Conservation (phyloP, 2,329 filamentous ascomycete species). For the Diaporthe batatas region DNA sequence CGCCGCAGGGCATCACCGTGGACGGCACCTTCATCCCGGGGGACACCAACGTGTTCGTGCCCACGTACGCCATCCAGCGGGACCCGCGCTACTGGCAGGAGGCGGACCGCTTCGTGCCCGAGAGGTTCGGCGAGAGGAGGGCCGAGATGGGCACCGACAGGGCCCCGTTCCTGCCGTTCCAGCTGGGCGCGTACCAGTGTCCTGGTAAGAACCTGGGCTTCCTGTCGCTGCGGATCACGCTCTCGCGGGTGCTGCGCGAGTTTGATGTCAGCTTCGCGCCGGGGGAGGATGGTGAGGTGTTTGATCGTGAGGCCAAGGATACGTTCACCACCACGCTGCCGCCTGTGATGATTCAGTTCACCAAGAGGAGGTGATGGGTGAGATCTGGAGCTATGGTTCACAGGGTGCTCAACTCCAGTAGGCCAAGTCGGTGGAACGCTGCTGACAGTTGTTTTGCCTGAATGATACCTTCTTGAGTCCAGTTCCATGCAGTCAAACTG, state of each 20-base stretch:
- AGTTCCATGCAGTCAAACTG: no score
- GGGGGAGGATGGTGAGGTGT: constrained; percentile 44
- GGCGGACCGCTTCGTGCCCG: constrained; percentile 46
- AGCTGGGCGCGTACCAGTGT: constrained; percentile 44
- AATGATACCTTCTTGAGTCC: no score
- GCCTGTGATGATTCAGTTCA: constrained; percentile 43
- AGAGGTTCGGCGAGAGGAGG: constrained; percentile 43
- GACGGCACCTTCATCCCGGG: constrained; percentile 47
- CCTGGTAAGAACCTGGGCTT: constrained; percentile 46
- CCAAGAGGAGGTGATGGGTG: not conserved
- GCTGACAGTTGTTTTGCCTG: no score
- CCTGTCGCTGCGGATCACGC: constrained; percentile 43
- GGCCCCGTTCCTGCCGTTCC: constrained; percentile 46
- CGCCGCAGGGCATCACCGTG: constrained; percentile 45
- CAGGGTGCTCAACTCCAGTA: not conserved
- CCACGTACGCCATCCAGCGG: constrained; percentile 42
- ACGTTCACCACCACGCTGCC: constrained; percentile 43
- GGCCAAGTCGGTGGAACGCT: not conserved
- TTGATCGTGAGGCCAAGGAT: constrained; percentile 44
- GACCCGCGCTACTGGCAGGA: constrained; percentile 42
- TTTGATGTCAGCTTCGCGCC: constrained; percentile 46
- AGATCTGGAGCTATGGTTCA: no score
- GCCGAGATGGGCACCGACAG: constrained; percentile 45
- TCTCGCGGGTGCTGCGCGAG: constrained; percentile 41
- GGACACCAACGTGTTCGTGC: constrained; percentile 41